Evolutionary conservation across 1,139 yeast genomes (phyloP), one percentile per base, ranked within the genome.

Genomic region (Hyphopichia khmerensis): DNA sequence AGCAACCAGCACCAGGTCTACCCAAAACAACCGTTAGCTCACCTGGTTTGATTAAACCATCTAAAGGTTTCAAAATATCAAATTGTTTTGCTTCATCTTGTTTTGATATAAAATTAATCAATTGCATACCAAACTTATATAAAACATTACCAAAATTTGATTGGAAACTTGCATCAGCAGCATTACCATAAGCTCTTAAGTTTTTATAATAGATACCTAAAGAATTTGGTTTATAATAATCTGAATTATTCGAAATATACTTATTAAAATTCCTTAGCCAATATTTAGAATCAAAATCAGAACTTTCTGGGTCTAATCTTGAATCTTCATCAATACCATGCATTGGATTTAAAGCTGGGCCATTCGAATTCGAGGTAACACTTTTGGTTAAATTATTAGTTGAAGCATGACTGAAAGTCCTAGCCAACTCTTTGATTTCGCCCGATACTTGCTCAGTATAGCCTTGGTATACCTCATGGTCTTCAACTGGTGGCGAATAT

Each of bases 1-100:
- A 77, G 63, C 95, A 87, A 44, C 96, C 96, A 23, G 91, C 80
- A 55, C 95, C 95, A 0, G 95, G 95, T 59, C 91, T 78, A 35
- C 95, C 95, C 33, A 86, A 65, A 1, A 86, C 95, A 39, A 87
- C 88, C 5, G 87, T 77, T 42, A 87, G 69, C 53, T 85, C 87
- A 43, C 95, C 91, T 0, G 93, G 86, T 36, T 70, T 67, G 48
- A 84, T 68, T 6, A 82, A 53, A 23, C 86, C 91, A 50, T 84
- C 87, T 82, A 84, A 80, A 18, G 83, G 72, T 53, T 80, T 77
- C 51, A 84, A 64, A 47, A 86, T 86, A 45, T 83, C 82, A 41
- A 72, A 81, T 56, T 63, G 57, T 23, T 60, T 33, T 23, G 34
- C 37, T 29, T 36, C 32, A 39, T 35, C 40, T 32, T 39, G 33